Evolutionary conservation across 257 asterid species (phyloP).

Genomic region (Vinca minor): DNA sequence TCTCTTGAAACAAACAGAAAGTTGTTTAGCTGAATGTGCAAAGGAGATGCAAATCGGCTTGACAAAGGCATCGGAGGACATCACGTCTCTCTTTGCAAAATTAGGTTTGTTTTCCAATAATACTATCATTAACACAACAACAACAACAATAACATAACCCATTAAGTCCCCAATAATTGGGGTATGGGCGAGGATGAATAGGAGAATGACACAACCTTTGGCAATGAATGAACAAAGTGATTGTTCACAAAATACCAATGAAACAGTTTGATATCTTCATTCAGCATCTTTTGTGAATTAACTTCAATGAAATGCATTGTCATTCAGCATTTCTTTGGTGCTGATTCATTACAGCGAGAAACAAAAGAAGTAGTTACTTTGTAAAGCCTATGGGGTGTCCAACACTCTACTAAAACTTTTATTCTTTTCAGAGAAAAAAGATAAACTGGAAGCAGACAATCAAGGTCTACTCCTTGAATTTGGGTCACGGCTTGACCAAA

Average conservation of each 20-base stretch:
- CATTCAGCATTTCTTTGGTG: no score
- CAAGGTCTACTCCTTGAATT: slow-evolving; percentile 47
- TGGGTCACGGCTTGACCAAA: slow-evolving; percentile 51
- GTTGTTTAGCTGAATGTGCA: slow-evolving; percentile 48
- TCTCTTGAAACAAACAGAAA: slow-evolving; percentile 39
- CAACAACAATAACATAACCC: no score
- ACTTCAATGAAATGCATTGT: neutral
- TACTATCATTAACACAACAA: no score
- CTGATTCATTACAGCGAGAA: no score
- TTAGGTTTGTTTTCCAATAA: slow-evolving; percentile 57
- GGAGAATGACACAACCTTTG: no score
- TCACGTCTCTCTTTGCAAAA: slow-evolving; percentile 51
- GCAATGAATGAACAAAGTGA: no score
- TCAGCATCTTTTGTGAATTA: neutral
- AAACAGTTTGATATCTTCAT: neutral
- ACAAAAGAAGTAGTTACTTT: no score
- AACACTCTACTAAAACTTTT: slow-evolving; percentile 12
- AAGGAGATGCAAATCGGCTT: slow-evolving; percentile 51
- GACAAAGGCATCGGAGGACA: slow-evolving; percentile 60
- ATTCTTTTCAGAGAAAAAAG: slow-evolving; percentile 53
- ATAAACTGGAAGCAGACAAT: slow-evolving; percentile 56
- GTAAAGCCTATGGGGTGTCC: no score
- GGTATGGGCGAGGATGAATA: no score
- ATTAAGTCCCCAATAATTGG: no score
- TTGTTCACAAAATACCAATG: no score